A percentile compares a stretch with the other conserved stretches of the same genome.
Evolutionary conservation across 2,329 filamentous ascomycete species (phyloP).

Genomic region (Neopestalotiopsis sp.): DNA sequence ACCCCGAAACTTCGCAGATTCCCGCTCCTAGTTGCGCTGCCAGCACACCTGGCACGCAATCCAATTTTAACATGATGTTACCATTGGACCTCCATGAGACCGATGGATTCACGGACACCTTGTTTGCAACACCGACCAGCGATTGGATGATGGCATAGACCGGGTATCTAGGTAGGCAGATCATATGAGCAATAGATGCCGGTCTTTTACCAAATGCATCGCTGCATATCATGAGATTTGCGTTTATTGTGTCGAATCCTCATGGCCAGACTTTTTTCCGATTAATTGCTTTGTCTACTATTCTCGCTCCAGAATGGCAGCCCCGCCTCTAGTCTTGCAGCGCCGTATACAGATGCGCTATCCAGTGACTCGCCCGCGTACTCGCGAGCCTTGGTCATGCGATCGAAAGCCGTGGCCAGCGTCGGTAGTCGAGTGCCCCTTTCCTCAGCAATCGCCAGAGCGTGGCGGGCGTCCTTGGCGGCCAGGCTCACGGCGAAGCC

Average conservation of each 20-base stretch:
- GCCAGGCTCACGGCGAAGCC: constrained; percentile 80
- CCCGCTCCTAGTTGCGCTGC: not conserved
- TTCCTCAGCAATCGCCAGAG: constrained; percentile 67
- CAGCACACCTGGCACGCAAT: not conserved
- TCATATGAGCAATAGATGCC: too few species aligned
- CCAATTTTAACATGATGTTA: constrained; percentile 5
- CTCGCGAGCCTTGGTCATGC: constrained; percentile 53
- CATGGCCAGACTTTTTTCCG: too few species aligned
- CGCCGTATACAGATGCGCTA: constrained; percentile 83
- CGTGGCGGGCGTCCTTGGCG: constrained; percentile 81
- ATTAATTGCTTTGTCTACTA: too few species aligned
- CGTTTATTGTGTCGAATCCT: too few species aligned
- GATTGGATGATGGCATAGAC: constrained; percentile 32
- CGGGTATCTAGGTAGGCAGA: too few species aligned
- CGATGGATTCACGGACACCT: constrained; percentile 13
- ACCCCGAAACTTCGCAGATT: too few species aligned
- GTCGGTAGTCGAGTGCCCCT: constrained; percentile 68
- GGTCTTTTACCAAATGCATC: too few species aligned
- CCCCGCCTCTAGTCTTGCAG: constrained; percentile 75
- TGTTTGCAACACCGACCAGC: constrained; percentile 3
- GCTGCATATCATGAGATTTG: too few species aligned
- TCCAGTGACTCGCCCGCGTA: constrained; percentile 59
- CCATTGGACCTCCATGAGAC: constrained; percentile 19
- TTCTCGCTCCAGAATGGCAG: constrained; percentile 41
- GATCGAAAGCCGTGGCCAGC: constrained; percentile 54